A percentile compares a stretch with the other conserved stretches of the same genome.
These are phyloP conservation scores for Oxyria digyna DNA, from an alignment of 148 eudicot genomes.

Conservation along the genomic window DNA sequence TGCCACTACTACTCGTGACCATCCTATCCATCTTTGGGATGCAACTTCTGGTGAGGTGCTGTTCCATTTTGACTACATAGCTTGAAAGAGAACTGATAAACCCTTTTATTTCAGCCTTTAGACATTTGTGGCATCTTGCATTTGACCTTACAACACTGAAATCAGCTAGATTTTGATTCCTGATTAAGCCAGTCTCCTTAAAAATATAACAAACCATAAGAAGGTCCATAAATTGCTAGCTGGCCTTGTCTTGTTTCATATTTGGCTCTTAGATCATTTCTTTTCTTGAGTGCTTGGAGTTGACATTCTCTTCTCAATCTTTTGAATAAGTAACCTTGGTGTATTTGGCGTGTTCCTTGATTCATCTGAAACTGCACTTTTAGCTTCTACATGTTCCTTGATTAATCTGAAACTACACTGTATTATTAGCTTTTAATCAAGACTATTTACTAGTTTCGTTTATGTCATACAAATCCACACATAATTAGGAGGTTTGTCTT, in stretches of 20 bases:
- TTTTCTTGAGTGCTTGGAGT: background rate
- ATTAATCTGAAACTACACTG: background rate
- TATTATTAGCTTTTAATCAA: background rate
- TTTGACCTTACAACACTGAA: background rate
- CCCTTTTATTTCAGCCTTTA: background rate
- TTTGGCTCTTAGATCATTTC: background rate
- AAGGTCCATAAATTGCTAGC: background rate
- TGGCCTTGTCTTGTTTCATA: background rate
- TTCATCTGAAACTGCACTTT: background rate
- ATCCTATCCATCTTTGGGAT: conserved; percentile 98
- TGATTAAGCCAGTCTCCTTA: background rate
- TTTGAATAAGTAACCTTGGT: background rate
- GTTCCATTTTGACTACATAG: conserved; percentile 12
- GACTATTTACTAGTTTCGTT: background rate
- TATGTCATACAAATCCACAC: background rate
- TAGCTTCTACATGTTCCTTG: background rate
- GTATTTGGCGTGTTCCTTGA: background rate
- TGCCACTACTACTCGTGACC: conserved; percentile 92
- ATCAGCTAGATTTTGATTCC: background rate
- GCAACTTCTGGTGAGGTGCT: conserved; percentile 92
- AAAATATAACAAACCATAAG: background rate
- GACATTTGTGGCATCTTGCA: background rate
- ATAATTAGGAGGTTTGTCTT: background rate
- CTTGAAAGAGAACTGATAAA: background rate
- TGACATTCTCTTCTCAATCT: background rate